phyloP scores from a whole-genome alignment of 75 land plant genomes.

The Pseudotsuga menziesii region DNA sequence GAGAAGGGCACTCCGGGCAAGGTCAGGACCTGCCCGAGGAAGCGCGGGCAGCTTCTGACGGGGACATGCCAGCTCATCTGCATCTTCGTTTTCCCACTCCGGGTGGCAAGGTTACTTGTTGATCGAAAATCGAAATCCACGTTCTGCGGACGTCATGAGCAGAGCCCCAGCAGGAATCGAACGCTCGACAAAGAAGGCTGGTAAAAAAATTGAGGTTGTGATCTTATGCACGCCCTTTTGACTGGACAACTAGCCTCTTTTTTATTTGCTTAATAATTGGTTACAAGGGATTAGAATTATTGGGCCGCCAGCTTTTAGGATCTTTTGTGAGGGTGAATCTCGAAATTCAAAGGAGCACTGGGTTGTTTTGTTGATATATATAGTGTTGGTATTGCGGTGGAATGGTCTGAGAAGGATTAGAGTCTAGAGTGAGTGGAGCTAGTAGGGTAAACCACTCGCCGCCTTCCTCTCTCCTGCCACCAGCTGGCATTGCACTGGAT shows the following conservation, averaged over 20 bases:
- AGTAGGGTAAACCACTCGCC: neutral
- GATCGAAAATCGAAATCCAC: neutral
- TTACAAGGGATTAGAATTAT: neutral
- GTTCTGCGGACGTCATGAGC: neutral
- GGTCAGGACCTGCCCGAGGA: neutral
- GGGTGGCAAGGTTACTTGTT: neutral
- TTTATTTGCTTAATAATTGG: neutral
- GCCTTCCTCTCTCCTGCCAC: neutral
- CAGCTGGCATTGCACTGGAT: neutral
- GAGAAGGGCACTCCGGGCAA: neutral
- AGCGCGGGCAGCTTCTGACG: neutral
- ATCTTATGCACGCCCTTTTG: neutral
- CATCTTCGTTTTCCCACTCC: neutral
- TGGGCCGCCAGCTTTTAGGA: neutral
- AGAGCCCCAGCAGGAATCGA: neutral
- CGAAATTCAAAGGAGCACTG: neutral
- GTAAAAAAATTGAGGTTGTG: neutral
- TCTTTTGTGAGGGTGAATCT: neutral
- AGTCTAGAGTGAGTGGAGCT: neutral
- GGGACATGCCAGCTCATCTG: constrained; percentile 4
- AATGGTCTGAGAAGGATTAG: constrained; percentile 4
- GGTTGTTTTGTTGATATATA: neutral
- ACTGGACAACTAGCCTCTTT: neutral
- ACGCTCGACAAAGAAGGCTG: neutral
- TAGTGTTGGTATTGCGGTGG: neutral